Conservation (phyloP, 495 filamentous ascomycete species). For the Jackrogersella minutella region DNA sequence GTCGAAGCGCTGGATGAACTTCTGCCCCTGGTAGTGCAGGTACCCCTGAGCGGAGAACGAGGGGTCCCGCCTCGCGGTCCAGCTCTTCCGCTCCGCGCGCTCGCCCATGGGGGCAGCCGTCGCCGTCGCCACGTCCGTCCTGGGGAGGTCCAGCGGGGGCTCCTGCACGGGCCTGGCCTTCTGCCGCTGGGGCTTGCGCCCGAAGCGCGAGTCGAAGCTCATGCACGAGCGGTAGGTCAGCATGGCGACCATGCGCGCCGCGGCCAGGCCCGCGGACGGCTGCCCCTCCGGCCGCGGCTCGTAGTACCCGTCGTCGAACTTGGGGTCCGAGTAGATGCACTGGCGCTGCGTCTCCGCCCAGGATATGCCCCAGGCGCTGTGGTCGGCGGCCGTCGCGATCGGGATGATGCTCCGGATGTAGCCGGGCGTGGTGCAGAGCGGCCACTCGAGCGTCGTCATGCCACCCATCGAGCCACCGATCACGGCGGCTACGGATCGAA, state of each 20-base stretch:
- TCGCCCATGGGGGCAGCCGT: slow-evolving; percentile 4
- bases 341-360: slow-evolving; percentile 51
- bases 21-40: slow-evolving; percentile 50
- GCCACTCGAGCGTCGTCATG: slow-evolving; percentile 51
- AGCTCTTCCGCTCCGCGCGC: slow-evolving; percentile 27
- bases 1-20: slow-evolving; percentile 51
- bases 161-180: slow-evolving; percentile 25
- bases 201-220: slow-evolving; percentile 48
- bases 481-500: slow-evolving; percentile 44
- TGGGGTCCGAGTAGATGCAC: slow-evolving; percentile 46
- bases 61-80: slow-evolving; percentile 29
- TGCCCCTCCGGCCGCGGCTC: slow-evolving; percentile 42
- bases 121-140: slow-evolving; percentile 20
- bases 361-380: slow-evolving; percentile 51
- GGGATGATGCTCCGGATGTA: slow-evolving; percentile 47
- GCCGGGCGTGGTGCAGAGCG: slow-evolving; percentile 38
- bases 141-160: slow-evolving; percentile 32
- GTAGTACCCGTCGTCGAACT: slow-evolving; percentile 47
- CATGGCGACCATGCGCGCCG: slow-evolving; percentile 53
- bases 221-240: slow-evolving; percentile 50
- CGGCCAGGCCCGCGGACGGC: slow-evolving; percentile 44
- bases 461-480: slow-evolving; percentile 53
- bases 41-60: slow-evolving; percentile 50
- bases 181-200: slow-evolving; percentile 43
- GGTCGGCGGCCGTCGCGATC: slow-evolving; percentile 48